Evolutionary conservation across 2,329 filamentous ascomycete genomes (phyloP), one percentile per base, ranked within the genome.

Genomic region (Ceratocystiopsis brevicomis): DNA sequence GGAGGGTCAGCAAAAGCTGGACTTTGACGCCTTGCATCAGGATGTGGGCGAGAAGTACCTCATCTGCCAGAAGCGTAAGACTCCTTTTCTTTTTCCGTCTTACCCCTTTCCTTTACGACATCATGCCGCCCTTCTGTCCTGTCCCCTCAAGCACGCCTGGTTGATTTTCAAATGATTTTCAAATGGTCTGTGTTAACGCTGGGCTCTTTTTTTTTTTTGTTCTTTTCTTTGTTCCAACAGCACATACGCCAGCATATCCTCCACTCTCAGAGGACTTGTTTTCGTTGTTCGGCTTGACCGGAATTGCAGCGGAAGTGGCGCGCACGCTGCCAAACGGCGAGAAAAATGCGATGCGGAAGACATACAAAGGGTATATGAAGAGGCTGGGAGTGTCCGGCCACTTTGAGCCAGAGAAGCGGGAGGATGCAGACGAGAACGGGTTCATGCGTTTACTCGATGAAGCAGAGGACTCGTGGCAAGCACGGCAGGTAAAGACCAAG

Each of bases 281-380:
- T 53, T 65, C 69, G 47, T 62, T 67, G 54, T 79, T 73, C 57
- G 63, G 64, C 52, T 59, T 79, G 50, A 63, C 65, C 40, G 60
- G 57, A 42, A 65, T 79, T 44, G 74, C 75, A 45, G 66, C 68
- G 45, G 69, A 75, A 50, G 73, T 78, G 37, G 75, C 75, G 47
- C 68, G 75, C 47, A 70, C 70, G 43, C 71, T 76, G 54, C 71
- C 73, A 14, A 76, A 76, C 54, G 75, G 75, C 50, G 71, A 76
- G 56, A 78, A 78, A 64, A 78, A 78, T 53, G 71, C 70, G 49
- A 62, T 79, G 40, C 68, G 75, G 21, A 78, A 78, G 56, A 78
- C 74, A 15, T 79, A 78, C 62, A 79, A 79, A 57, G 73, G 73
- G 42, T 72, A 78, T 50, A 74, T 79, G 56, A 78, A 78, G 62